Evolutionary conservation across 306 rosid genomes (phyloP).

Genomic region (Lagenaria siceraria): DNA sequence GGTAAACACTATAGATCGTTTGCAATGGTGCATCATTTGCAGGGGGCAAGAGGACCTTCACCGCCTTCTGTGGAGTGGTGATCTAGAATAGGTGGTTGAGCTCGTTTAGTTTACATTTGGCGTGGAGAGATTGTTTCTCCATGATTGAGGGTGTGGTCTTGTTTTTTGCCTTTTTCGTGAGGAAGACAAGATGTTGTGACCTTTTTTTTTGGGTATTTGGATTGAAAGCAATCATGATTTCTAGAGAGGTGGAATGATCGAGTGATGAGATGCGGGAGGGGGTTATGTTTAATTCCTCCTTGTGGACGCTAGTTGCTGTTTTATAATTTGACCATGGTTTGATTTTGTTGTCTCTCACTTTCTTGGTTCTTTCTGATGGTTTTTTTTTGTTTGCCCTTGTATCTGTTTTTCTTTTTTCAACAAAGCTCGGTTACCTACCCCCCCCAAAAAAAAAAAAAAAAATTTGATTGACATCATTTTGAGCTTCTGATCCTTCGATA

Average conservation of each 20-base stretch:
- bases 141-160: background rate
- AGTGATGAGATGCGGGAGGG: background rate
- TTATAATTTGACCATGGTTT: no score
- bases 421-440: no score
- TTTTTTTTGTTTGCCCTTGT: no score
- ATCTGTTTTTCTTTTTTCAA: no score
- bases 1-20: background rate
- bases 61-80: background rate
- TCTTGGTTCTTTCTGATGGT: no score
- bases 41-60: background rate
- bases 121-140: background rate
- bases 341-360: background rate
- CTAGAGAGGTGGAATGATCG: no score
- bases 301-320: no score
- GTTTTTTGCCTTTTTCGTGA: background rate
- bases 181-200: no score
- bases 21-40: background rate
- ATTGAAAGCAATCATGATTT: no score
- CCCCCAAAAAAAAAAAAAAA: no score
- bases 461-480: background rate
- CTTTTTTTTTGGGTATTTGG: no score
- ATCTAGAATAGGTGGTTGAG: background rate
- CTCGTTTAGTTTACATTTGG: background rate
- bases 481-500: background rate
- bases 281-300: background rate